phyloP scores from a whole-genome alignment of 129 eudicot genomes.

The Helichrysum umbraculigerum region DNA sequence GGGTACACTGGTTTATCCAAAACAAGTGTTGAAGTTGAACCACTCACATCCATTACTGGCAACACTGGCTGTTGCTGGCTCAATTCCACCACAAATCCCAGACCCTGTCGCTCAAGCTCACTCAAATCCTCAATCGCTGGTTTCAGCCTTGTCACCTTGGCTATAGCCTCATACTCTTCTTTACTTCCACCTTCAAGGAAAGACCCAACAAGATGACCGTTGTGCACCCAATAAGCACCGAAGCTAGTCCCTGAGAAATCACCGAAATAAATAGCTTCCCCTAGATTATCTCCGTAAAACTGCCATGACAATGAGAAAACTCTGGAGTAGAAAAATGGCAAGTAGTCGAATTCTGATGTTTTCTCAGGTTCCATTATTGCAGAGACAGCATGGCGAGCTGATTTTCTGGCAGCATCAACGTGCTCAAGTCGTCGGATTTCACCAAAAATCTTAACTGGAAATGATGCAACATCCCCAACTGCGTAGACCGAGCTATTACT shows the following conservation, averaged over 20 bases:
- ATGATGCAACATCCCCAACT: slow-evolving; percentile 90
- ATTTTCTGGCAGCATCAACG: slow-evolving; percentile 84
- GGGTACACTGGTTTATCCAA: slow-evolving; percentile 60
- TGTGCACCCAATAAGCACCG: slow-evolving; percentile 89
- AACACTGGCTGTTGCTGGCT: slow-evolving; percentile 34
- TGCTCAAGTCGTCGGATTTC: slow-evolving; percentile 94
- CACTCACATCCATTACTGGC: slow-evolving; percentile 20
- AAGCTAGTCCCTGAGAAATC: slow-evolving; percentile 74
- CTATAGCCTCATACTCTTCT: slow-evolving; percentile 88
- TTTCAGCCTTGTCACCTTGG: slow-evolving; percentile 64
- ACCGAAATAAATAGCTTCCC: slow-evolving; percentile 80
- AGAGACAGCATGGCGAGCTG: slow-evolving; percentile 83
- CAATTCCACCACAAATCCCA: slow-evolving; percentile 56
- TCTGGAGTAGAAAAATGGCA: slow-evolving; percentile 93
- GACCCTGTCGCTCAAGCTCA: slow-evolving; percentile 70
- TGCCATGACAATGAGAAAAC: slow-evolving; percentile 94
- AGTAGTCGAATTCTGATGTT: slow-evolving; percentile 75
- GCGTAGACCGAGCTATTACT: slow-evolving; percentile 88
- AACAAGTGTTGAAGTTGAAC: slow-evolving; percentile 27
- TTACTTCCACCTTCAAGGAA: slow-evolving; percentile 96
- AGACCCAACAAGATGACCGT: slow-evolving; percentile 83
- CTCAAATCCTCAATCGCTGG: slow-evolving; percentile 61
- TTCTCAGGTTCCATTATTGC: slow-evolving; percentile 78
- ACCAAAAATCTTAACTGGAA: slow-evolving; percentile 74
- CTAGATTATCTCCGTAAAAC: slow-evolving; percentile 83